These are phyloP conservation scores for Backusella morwellensis DNA, from an alignment of 192 early-diverging fungal species.

Conservation along the genomic window DNA sequence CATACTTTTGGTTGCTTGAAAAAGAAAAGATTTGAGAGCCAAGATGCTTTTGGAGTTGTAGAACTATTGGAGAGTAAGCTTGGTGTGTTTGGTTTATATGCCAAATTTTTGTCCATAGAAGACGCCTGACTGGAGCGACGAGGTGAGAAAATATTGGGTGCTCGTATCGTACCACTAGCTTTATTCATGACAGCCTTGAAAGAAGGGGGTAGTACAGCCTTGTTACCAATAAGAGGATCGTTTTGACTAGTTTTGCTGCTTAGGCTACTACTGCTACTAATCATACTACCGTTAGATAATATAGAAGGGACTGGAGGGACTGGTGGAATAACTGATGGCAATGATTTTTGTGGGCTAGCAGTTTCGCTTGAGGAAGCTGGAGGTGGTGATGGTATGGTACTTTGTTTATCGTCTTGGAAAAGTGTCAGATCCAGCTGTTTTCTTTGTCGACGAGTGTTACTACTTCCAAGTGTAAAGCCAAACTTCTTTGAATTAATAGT, in stretches of 20 bases:
- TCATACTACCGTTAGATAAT: constrained; percentile 24
- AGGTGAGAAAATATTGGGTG: neutral
- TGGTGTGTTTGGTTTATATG: constrained; percentile 19
- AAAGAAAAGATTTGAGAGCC: constrained; percentile 26
- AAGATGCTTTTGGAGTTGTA: constrained; percentile 14
- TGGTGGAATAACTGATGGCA: neutral
- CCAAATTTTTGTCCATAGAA: neutral
- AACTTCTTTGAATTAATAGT: constrained; percentile 14
- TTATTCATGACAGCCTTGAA: constrained; percentile 2
- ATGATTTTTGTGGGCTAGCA: neutral
- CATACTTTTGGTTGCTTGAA: constrained; percentile 33
- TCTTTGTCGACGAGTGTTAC: constrained; percentile 9
- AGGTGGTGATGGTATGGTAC: neutral
- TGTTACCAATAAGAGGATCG: neutral
- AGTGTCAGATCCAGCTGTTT: constrained; percentile 31
- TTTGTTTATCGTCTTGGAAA: constrained; percentile 13
- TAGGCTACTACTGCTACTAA: constrained; percentile 18
- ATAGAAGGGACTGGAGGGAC: neutral
- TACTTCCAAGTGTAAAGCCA: constrained; percentile 16
- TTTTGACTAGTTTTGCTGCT: neutral
- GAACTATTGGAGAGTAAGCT: constrained; percentile 27
- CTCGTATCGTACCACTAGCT: neutral
- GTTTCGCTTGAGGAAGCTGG: neutral
- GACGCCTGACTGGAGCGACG: constrained; percentile 23
- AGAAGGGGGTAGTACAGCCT: neutral